Evolutionary conservation across 2,329 filamentous ascomycete species (phyloP), one percentile per base, ranked within the genome.

Genomic region (Biscogniauxia sp.): DNA sequence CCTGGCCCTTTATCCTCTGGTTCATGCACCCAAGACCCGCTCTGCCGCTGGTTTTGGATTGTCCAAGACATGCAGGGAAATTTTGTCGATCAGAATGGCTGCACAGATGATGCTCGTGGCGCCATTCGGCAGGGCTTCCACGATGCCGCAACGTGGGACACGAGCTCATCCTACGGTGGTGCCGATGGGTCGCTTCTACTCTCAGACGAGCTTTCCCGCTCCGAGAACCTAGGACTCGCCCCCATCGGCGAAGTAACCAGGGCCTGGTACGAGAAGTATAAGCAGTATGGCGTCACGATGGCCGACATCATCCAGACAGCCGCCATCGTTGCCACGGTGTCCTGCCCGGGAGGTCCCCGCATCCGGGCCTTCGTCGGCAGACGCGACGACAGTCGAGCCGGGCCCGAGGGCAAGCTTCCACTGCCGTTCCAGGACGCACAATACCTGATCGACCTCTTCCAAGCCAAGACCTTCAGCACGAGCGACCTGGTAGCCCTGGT

Each of bases 231-330:
- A n/a, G 82, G 81, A 0, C 73, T 86, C 3, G 69, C 76, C 58
- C 70, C 67, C 7, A 79, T 82, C 50, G 76, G 76, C 5, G 61
- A 60, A 2, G 68, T 76, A 23, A 75, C 80, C 3, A 69, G 72
- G 45, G 60, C 63, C 1, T 76, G 82, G 65, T 77, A 76, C 56
- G 61, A 66, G 20, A 74, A 77, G 58, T 80, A 77, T 61, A 71
- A 74, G 13, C 58, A 61, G 5, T 71, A 75, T 60, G 70, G 69
- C 17, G 75, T 84, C n/a, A 74, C 76, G 11, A 80, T 82, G 64
- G 83, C 83, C 19, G 83, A 86, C 69, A 72, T 86, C 20, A 80
- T 84, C 50, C 81, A 84, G 68, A 79, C 83, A 55, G 80, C 77
- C 2, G 77, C 75, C 71, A 75, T 73, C 54, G 74, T 80, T 50